Base-by-base conservation (phyloP, 305 asterid genomes). In the Lippia alba region DNA sequence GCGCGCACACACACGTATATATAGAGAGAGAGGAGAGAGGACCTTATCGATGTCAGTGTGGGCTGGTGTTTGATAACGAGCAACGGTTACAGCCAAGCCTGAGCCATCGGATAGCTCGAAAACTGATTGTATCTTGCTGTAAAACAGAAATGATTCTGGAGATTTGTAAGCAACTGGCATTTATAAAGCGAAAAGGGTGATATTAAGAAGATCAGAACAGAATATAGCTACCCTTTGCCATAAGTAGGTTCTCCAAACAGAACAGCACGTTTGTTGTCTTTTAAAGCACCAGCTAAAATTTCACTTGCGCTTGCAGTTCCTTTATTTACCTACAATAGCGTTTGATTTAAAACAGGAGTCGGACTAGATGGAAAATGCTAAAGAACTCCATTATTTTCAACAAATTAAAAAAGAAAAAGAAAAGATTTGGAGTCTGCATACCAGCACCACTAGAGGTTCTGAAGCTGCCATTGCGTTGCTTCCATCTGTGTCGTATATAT, bases 291-390 rank as follows among this genome's bases (percentile, higher is more conserved):
- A 0, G 97, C 97, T 80, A 91, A 79, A 69, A 91, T 94, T 81
- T 94, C 97, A 79, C 99, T 94, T 20, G 99, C 97, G 76, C 99
- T 90, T 56, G 99, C 98, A 60, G 99, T 94, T 79, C 99, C 99
- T 83, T 94, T 92, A 73, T 92, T 94, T 44, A 94, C 98, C 99
- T 94, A 50, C 54, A 61, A 56, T 33, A 19, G 74, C 64, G 30
- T 64, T 72, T 20, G 18, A 15, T 61, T 33, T 17, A 59, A 19
- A 60, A 55, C 6, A 5, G 12, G 24, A 39, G 49, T 20, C 39
- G 0, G 24, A 55, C 17, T 3, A 8, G 60, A 16, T 12, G 14
- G n/a, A 70, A 40, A 41, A 39, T 34, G 6, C 56, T 56, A 2
- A 8, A 2, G 32, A 44, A 44, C 10, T 11, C 49, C 49, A 44